phyloP scores from a whole-genome alignment of 176 grass and related monocot species.

The Bothriochloa decipiens region DNA sequence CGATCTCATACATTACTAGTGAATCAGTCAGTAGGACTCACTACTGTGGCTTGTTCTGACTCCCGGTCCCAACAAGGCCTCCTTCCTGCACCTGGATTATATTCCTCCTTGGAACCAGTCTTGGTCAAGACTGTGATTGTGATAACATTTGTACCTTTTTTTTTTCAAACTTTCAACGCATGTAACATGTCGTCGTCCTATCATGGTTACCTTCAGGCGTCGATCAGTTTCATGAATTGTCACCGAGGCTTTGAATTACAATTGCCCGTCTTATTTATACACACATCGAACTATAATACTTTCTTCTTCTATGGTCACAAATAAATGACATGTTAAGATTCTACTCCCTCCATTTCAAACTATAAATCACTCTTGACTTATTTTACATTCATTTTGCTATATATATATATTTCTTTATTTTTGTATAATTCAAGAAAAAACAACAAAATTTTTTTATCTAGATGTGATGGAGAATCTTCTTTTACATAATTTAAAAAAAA shows the following conservation, averaged over 20 bases:
- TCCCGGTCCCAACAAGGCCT: background rate
- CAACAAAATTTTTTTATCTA: too few relatives aligned
- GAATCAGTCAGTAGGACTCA: too few relatives aligned
- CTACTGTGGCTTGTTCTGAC: background rate
- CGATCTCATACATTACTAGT: too few relatives aligned
- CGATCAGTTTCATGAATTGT: background rate
- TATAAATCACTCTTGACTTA: too few relatives aligned
- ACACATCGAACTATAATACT: background rate
- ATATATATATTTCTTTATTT: too few relatives aligned
- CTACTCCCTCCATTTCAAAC: too few relatives aligned
- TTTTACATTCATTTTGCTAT: too few relatives aligned
- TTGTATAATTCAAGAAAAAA: background rate
- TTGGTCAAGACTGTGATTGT: background rate
- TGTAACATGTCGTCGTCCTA: background rate
- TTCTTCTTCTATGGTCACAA: background rate
- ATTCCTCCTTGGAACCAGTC: conserved; percentile 19
- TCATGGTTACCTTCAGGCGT: background rate
- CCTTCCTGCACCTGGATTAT: background rate
- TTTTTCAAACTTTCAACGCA: background rate
- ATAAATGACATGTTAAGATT: too few relatives aligned
- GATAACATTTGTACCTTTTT: background rate
- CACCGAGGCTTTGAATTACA: background rate
- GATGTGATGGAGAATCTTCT: too few relatives aligned
- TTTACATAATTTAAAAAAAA: too few relatives aligned
- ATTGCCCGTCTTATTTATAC: background rate